Base-by-base conservation (phyloP, 164 flowering plant genomes). In the Nelumbo lutea region DNA sequence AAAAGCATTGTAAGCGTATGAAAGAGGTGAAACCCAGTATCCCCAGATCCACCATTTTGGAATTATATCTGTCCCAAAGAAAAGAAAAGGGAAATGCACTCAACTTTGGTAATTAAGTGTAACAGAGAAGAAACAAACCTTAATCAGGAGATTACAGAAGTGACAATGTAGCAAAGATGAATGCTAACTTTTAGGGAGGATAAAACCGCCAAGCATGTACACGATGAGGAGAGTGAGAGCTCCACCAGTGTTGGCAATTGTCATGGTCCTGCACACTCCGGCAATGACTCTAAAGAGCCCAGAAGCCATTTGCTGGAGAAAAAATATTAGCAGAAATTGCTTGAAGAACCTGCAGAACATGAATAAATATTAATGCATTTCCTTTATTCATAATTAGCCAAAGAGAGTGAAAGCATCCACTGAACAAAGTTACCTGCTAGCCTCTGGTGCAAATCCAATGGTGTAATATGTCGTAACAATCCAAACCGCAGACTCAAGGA, bases 391-490 rank as follows among this genome's bases (percentile, higher is more conserved):
- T 48, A 46, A 51, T 40, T 27, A 6, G 41, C 47, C 39, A 50
- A 65, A 42, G 52, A 52, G 42, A 43, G 42, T 15, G 9, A 41
- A 57, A 56, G 8, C 14, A n/a, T n/a, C 38, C 3, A 8, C 27
- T 55, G 5, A 52, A 1, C 42, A 42, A n/a, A 3, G n/a, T 68
- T 76, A 90, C 99, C 97, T 88, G 89, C 86, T 79, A 46, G 96
- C 87, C 70, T 93, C 96, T 5, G 98, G 98, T 2, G 98, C 92
- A 64, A 88, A 96, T 46, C 99, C 99, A 2, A 93, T 88, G 46
- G 92, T 76, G 76, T 83, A 93, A 66, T 96, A 96, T 0, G 97
- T 84, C 14, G 83, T 59, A 46, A 69, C 70, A 73, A 84, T 76
- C 96, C 96, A 96, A 71, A 88, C 87, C 5, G 78, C 15, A 2